A percentile compares a stretch with the other conserved stretches of the same genome.
phyloP scores from a whole-genome alignment of 202 grass and related monocot genomes.

The Carex sylvatica region DNA sequence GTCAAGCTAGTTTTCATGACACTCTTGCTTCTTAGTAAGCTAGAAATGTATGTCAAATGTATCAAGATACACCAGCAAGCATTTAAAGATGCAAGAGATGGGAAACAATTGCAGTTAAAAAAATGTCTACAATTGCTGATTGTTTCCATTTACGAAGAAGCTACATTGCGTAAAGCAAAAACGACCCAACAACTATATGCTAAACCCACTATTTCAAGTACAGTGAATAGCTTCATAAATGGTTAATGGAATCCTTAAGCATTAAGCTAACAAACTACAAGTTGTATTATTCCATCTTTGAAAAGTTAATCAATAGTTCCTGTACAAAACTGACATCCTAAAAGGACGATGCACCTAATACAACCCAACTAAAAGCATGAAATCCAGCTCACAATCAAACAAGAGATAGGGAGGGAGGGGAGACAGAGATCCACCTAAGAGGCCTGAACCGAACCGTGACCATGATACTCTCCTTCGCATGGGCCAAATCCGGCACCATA shows the following conservation, averaged over 20 bases:
- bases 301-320: not conserved
- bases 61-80: not conserved
- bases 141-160: not conserved
- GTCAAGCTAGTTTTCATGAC: not conserved
- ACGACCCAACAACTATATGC: not conserved
- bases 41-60: not conserved
- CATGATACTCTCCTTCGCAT: slow-evolving; percentile 94
- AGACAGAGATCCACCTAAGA: slow-evolving; percentile 49
- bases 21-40: not conserved
- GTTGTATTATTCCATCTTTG: not conserved
- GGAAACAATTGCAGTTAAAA: not conserved
- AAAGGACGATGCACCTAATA: slow-evolving; percentile 21
- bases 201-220: not conserved
- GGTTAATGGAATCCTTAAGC: not conserved
- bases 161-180: not conserved
- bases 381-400: slow-evolving; percentile 11
- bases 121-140: not conserved
- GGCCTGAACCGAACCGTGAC: slow-evolving; percentile 96
- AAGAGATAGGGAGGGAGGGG: not conserved
- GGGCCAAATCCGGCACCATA: slow-evolving; percentile 41
- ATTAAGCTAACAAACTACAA: not conserved
- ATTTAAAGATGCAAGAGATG: not conserved
- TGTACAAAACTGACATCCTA: not conserved
- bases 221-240: not conserved
- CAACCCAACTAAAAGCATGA: not conserved